A percentile compares a stretch with the other conserved stretches of the same genome.
Conservation (phyloP, 441 rosid species). For the Isatis lusitanica region DNA sequence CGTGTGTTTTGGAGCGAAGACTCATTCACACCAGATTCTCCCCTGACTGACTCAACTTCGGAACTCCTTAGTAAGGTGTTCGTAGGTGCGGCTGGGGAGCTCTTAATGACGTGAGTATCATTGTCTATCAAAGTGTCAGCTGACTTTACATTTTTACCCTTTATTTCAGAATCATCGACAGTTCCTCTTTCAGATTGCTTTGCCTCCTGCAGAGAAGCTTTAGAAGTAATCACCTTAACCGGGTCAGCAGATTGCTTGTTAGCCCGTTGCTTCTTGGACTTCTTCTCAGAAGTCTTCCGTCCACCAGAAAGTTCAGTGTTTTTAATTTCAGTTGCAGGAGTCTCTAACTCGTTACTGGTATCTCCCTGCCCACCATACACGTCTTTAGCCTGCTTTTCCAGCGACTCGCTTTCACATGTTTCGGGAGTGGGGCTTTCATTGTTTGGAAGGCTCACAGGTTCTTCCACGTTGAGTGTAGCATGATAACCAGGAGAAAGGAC, state of each 20-base stretch:
- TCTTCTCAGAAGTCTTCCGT: conserved; percentile 77
- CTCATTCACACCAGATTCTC: conserved; percentile 34
- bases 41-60: conserved; percentile 35
- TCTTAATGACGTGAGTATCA: conserved; percentile 41
- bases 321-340: conserved; percentile 41
- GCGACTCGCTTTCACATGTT: conserved; percentile 40
- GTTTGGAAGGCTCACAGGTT: conserved; percentile 33
- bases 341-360: conserved; percentile 36
- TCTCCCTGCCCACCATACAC: conserved; percentile 44
- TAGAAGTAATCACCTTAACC: conserved; percentile 51
- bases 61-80: conserved; percentile 18
- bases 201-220: conserved; percentile 43
- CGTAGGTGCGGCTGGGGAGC: conserved; percentile 30
- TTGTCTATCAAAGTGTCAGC: conserved; percentile 35
- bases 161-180: conserved; percentile 36
- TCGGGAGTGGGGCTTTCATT: conserved; percentile 30
- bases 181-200: conserved; percentile 53
- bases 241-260: conserved; percentile 61
- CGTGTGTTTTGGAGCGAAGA: conserved; percentile 42
- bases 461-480: conserved; percentile 35
- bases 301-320: conserved; percentile 56
- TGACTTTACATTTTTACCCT: conserved; percentile 35
- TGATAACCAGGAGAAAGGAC: conserved; percentile 36
- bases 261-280: conserved; percentile 81
- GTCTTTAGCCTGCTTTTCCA: conserved; percentile 28